Evolutionary conservation across 73 alveolate species (phyloP), one percentile per base, ranked within the genome.

Genomic region (Tetrahymena thermophila): DNA sequence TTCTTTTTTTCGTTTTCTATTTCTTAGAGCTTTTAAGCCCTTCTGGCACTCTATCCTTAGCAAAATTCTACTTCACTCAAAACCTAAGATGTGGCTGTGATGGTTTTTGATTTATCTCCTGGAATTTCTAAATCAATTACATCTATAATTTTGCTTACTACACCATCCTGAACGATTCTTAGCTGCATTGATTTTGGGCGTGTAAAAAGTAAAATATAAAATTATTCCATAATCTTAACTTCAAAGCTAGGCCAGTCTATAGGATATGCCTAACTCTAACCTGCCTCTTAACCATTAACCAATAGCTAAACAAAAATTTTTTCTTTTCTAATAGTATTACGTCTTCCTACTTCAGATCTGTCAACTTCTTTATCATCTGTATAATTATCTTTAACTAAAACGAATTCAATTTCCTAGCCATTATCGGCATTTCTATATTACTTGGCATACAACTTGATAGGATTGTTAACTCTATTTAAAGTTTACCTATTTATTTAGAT

Each of bases 91-190:
- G 99, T 98, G 57, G 99, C 96, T 0, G 99, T 98, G 19, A 99
- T 98, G 0, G 99, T 98, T 96, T 97, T 97, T 57, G 98, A 98
- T 58, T 98, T 97, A 85, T 97, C 96, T 10, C 99, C 99, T 84
- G 99, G 99, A 6, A 99, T 98, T 94, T 99, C 99, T 35, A 99
- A 98, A 85, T 98, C 99, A 85, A 98, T 96, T 57, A 93, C 97
- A 97, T 97, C 99, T 34, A 97, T 97, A 35, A 98, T 56, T 43
- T 96, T 94, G 35, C 95, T 96, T 42, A 97, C 96, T 40, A 98
- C 96, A 96, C 96, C 96, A 10, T 96, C 98, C 84, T 95, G 83
- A 84, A 94, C 95, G 85, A 99, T 95, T 96, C 98, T 99, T 28
- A 99, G 94, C 94, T 98, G 97, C 43, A 99, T 98, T 44, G 98